A percentile compares a stretch with the other conserved stretches of the same genome.
These are phyloP conservation scores for Talaromyces amestolkiae DNA, from an alignment of 2,329 filamentous ascomycete genomes.

Conservation along the genomic window DNA sequence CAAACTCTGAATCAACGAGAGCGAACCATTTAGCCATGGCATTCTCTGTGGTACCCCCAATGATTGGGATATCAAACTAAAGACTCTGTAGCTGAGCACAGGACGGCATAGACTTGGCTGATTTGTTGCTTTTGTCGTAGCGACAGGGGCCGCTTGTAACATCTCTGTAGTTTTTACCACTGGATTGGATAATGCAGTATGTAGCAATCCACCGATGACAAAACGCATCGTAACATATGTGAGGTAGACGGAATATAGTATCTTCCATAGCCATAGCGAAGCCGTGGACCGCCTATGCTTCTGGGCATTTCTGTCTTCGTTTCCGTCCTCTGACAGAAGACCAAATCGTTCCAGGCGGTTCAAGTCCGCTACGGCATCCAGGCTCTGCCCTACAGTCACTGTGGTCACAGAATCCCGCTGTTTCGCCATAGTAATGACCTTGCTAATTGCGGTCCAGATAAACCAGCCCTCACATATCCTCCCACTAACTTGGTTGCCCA, in stretches of 20 bases:
- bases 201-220: constrained; percentile 62
- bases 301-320: constrained; percentile 22
- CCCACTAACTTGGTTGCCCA: constrained; percentile 76
- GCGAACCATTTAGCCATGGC: constrained; percentile 79
- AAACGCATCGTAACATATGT: constrained; percentile 64
- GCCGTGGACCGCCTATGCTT: constrained; percentile 33
- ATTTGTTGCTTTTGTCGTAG: constrained; percentile 27
- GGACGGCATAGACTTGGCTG: constrained; percentile 45
- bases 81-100: constrained; percentile 73
- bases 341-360: constrained; percentile 58
- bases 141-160: constrained; percentile 28
- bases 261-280: constrained; percentile 49
- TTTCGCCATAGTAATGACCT: constrained; percentile 56
- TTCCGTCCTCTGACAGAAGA: constrained; percentile 46
- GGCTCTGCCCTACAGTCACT: constrained; percentile 22
- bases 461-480: constrained; percentile 86
- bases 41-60: constrained; percentile 74
- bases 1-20: constrained; percentile 74
- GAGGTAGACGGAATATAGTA: constrained; percentile 53
- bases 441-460: constrained; percentile 79
- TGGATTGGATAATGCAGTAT: constrained; percentile 65
- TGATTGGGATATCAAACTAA: constrained; percentile 69
- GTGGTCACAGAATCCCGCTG: constrained; percentile 18
- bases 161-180: constrained; percentile 26
- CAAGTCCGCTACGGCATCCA: constrained; percentile 32